Conservation (phyloP, 495 filamentous ascomycete genomes). For the Rusavskia elegans region DNA sequence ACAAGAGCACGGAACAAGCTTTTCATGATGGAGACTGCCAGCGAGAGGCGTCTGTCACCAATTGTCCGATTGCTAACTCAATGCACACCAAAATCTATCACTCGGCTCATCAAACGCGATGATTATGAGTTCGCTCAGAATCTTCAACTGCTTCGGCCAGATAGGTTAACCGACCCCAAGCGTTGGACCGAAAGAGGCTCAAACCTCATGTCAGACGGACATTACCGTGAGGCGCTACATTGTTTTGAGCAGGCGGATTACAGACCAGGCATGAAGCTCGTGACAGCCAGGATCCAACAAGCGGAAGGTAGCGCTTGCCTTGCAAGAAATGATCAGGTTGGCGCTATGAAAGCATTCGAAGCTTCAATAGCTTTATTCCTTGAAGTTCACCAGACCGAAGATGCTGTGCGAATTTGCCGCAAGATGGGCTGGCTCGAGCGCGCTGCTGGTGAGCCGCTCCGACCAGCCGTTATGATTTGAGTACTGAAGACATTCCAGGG, state of each 20-base stretch:
- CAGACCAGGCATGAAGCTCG: neutral
- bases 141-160: neutral
- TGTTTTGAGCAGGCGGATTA: neutral
- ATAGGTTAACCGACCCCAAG: too few relatives aligned
- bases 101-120: neutral
- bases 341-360: neutral
- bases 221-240: neutral
- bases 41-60: neutral
- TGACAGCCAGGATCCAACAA: neutral
- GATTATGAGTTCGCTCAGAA: neutral
- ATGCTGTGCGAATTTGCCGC: neutral
- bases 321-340: neutral
- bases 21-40: neutral
- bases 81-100: neutral
- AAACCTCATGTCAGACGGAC: neutral
- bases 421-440: neutral
- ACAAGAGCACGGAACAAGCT: conserved; percentile 12
- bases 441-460: neutral
- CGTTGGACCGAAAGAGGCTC: neutral
- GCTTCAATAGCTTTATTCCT: neutral
- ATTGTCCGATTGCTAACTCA: neutral
- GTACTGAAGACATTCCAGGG: neutral
- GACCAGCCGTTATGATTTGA: neutral
- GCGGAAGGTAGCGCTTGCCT: neutral
- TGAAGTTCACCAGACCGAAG: neutral